Conservation (phyloP, 2,329 filamentous ascomycete species). For the Colletotrichum gigasporum region DNA sequence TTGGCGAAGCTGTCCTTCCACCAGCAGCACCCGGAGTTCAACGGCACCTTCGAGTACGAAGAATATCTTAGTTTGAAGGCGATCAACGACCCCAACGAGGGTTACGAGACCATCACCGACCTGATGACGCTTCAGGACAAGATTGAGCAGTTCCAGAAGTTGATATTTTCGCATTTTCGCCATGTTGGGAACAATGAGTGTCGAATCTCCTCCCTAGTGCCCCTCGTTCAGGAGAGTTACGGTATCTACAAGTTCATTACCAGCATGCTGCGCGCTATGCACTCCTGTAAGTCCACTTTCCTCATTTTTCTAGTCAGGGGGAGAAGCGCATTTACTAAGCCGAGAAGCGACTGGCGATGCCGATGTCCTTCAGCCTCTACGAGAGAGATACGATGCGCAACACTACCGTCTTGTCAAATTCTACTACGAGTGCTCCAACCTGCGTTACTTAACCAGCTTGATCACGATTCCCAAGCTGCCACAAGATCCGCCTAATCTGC, state of each 20-base stretch:
- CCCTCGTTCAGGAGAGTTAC: conserved; percentile 96
- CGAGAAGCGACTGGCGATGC: conserved; percentile 84
- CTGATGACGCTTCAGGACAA: conserved; percentile 97
- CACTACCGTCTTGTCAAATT: conserved; percentile 97
- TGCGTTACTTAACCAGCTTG: conserved; percentile 93
- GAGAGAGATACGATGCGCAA: conserved; percentile 90
- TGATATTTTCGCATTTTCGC: conserved; percentile 97
- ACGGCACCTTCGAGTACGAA: conserved; percentile 98
- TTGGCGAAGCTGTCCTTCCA: conserved; percentile 97
- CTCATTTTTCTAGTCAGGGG: neutral
- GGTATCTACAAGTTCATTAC: conserved; percentile 99
- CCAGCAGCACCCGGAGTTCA: conserved; percentile 96
- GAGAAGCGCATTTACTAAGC: conserved; percentile 34
- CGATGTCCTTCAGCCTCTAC: conserved; percentile 88
- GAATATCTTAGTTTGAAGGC: conserved; percentile 98
- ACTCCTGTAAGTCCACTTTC: conserved; percentile 73
- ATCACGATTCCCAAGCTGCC: conserved; percentile 97
- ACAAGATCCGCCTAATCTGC: conserved; percentile 89
- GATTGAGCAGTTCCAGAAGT: conserved; percentile 98
- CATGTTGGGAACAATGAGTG: conserved; percentile 94
- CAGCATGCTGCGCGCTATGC: conserved; percentile 98
- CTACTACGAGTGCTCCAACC: conserved; percentile 98
- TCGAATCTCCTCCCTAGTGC: conserved; percentile 91
- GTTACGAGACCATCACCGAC: conserved; percentile 95
- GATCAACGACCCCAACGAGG: conserved; percentile 98